These are phyloP conservation scores for Melanomma pulvis-pyrius DNA, from an alignment of 495 filamentous ascomycete genomes.

Conservation along the genomic window DNA sequence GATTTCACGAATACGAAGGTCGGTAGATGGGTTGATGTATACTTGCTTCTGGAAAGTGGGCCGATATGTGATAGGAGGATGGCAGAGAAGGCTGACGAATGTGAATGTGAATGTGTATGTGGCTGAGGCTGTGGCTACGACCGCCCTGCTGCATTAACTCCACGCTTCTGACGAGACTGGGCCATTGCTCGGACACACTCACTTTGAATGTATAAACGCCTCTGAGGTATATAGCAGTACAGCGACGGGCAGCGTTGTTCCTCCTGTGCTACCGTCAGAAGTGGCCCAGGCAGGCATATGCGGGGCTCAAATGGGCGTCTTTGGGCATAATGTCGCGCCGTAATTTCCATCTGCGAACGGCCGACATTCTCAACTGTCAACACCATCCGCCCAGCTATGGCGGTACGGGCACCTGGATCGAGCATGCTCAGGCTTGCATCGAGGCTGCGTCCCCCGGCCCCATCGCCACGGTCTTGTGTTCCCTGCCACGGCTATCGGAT, in stretches of 20 bases:
- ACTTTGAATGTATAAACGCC: no score
- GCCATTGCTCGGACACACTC: no score
- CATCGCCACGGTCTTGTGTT: neutral
- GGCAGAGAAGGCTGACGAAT: no score
- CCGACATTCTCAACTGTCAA: neutral
- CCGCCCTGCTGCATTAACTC: neutral
- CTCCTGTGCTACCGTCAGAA: neutral
- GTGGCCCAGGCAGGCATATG: neutral
- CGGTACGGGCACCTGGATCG: neutral
- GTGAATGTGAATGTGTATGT: neutral
- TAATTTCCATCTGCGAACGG: neutral
- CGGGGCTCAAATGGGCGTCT: neutral
- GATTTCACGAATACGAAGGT: neutral
- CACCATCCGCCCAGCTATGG: neutral
- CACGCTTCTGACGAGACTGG: no score
- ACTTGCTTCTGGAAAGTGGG: no score
- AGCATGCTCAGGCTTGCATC: neutral
- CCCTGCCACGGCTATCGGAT: neutral
- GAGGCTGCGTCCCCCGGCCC: neutral
- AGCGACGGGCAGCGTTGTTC: neutral
- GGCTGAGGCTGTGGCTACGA: neutral
- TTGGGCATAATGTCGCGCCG: neutral
- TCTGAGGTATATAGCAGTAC: no score
- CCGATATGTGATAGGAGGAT: no score
- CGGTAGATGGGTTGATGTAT: no score